Evolutionary conservation across 768 basidiomycete genomes (phyloP).

Genomic region (Strobilomyces confusus): DNA sequence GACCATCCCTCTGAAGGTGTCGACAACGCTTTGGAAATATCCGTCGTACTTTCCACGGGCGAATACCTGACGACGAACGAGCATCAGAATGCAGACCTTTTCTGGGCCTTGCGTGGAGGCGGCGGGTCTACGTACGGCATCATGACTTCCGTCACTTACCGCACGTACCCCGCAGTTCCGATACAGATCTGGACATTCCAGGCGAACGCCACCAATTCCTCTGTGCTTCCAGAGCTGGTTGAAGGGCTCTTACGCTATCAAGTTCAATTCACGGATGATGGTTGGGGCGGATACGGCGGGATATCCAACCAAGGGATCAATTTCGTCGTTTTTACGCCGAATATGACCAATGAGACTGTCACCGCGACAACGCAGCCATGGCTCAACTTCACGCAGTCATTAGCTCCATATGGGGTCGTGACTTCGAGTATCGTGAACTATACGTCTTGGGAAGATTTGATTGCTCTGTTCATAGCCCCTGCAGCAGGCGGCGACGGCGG

Average conservation of each 20-base stretch:
- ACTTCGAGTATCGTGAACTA: neutral
- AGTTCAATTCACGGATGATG: constrained; percentile 35
- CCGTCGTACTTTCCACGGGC: constrained; percentile 41
- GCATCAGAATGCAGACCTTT: constrained; percentile 41
- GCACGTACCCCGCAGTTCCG: constrained; percentile 39
- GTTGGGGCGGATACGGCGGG: constrained; percentile 40
- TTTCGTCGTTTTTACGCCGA: constrained; percentile 31
- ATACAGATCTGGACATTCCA: constrained; percentile 28
- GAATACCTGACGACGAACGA: constrained; percentile 37
- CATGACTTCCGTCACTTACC: constrained; percentile 45
- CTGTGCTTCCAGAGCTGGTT: constrained; percentile 29
- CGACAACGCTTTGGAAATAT: constrained; percentile 46
- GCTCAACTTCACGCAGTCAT: constrained; percentile 21
- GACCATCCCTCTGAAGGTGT: constrained; percentile 30
- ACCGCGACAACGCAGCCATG: constrained; percentile 35
- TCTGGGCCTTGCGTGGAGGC: constrained; percentile 49
- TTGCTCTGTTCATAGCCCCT: constrained; percentile 7
- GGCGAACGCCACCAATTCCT: constrained; percentile 32
- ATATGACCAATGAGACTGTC: constrained; percentile 33
- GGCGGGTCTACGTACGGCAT: constrained; percentile 50
- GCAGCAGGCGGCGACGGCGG: constrained; percentile 20
- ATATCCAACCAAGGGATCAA: constrained; percentile 1
- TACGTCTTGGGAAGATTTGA: constrained; percentile 23
- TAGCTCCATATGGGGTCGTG: constrained; percentile 7
- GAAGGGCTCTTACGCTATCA: constrained; percentile 29